These are phyloP conservation scores for Hordeum pubiflorum DNA, from an alignment of 202 grass and related monocot species.

Conservation along the genomic window DNA sequence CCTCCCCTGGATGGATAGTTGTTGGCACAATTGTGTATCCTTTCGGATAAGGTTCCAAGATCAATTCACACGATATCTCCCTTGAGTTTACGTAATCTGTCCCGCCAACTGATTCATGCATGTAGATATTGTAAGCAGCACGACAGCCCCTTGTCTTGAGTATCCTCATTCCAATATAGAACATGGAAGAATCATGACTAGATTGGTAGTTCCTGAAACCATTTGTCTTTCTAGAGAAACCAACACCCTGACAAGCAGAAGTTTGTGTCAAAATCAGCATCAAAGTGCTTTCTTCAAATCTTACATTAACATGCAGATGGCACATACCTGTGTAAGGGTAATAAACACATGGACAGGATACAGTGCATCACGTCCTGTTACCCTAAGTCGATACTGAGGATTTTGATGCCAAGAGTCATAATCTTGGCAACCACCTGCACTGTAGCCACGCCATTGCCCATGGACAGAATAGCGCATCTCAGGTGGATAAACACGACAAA, in stretches of 20 bases:
- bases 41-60: conserved; percentile 93
- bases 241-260: conserved; percentile 68
- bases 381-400: conserved; percentile 86
- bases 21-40: conserved; percentile 98
- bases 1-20: conserved; percentile 95
- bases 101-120: conserved; percentile 94
- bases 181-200: conserved; percentile 92
- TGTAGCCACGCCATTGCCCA: conserved; percentile 92
- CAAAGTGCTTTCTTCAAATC: conserved; percentile 1
- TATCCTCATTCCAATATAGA: conserved; percentile 97
- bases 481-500: conserved; percentile 89
- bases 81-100: conserved; percentile 98
- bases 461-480: conserved; percentile 96
- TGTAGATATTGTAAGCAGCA: conserved; percentile 98
- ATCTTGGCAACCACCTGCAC: conserved; percentile 95
- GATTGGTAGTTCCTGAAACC: conserved; percentile 95
- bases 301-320: conserved; percentile 4
- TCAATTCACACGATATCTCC: conserved; percentile 94
- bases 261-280: conserved; percentile 12
- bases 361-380: conserved; percentile 70
- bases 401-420: conserved; percentile 97
- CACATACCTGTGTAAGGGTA: conserved; percentile 89
- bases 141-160: conserved; percentile 87
- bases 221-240: conserved; percentile 90
- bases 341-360: conserved; percentile 95